phyloP scores from a whole-genome alignment of 2,329 filamentous ascomycete species.

The Aspergillus eucalypticola region DNA sequence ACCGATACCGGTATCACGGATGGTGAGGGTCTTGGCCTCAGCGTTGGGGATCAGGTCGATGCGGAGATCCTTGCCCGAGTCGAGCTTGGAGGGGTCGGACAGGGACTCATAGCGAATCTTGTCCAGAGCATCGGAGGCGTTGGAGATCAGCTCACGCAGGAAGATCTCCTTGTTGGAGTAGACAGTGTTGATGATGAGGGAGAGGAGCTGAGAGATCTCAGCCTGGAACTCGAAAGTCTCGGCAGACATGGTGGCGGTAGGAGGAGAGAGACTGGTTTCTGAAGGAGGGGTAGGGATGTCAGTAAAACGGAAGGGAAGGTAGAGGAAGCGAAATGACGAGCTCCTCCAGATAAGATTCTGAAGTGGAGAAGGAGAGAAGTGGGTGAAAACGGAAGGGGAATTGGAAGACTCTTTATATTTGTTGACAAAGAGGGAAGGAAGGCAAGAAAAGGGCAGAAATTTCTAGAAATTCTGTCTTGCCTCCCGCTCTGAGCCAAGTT shows the following conservation, averaged over 20 bases:
- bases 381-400: not conserved
- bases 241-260: slow-evolving; percentile 65
- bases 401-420: not conserved
- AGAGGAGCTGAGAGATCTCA: slow-evolving; percentile 99
- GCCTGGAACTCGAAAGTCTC: slow-evolving; percentile 99
- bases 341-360: not conserved
- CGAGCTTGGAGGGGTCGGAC: slow-evolving; percentile 95
- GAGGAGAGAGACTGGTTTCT: slow-evolving; percentile 18
- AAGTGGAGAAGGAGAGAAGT: not conserved
- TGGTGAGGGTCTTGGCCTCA: slow-evolving; percentile 95
- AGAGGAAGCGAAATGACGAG: not conserved
- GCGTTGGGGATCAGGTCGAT: slow-evolving; percentile 99
- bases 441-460: not conserved
- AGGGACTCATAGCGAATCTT: slow-evolving; percentile 99
- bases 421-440: not conserved
- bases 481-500: not conserved
- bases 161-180: slow-evolving; percentile 99
- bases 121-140: slow-evolving; percentile 97
- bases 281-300: not conserved
- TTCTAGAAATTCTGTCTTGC: not conserved
- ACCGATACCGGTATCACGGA: slow-evolving; percentile 97
- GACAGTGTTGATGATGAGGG: slow-evolving; percentile 99
- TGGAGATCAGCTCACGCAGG: slow-evolving; percentile 96
- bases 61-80: slow-evolving; percentile 94
- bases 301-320: not conserved